Conservation (phyloP, 768 basidiomycete species). For the Macrolepiota albuminosa region DNA sequence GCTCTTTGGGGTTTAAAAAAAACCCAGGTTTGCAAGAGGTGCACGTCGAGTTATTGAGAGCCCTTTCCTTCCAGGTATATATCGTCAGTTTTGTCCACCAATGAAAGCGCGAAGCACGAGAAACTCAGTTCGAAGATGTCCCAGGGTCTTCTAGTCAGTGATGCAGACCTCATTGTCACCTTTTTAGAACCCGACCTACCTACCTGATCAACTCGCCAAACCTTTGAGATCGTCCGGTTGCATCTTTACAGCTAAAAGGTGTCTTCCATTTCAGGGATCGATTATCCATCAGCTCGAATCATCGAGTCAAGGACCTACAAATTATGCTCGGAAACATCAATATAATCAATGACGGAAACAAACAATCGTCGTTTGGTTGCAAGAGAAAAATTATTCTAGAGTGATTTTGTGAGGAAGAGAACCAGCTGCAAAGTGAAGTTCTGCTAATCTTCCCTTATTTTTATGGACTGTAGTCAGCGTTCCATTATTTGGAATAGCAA, state of each 20-base stretch:
- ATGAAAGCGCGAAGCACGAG: neutral
- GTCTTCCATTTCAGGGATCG: neutral
- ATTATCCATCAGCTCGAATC: neutral
- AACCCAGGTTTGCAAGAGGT: neutral
- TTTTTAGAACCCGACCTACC: neutral
- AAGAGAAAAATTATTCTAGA: neutral
- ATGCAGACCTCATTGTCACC: neutral
- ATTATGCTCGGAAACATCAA: neutral
- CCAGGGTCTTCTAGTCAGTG: neutral
- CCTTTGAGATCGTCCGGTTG: neutral
- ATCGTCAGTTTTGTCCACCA: neutral
- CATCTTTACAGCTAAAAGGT: neutral
- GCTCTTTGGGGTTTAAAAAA: neutral
- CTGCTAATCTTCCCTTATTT: neutral
- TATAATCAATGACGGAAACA: too few relatives aligned
- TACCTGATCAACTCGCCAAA: neutral
- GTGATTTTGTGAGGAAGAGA: neutral
- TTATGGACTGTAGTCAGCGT: neutral
- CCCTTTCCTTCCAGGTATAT: neutral
- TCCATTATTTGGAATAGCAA: neutral
- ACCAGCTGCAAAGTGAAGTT: neutral
- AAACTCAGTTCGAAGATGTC: neutral
- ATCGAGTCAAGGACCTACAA: too few relatives aligned
- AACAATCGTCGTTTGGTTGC: neutral
- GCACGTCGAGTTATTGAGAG: neutral